phyloP scores from a whole-genome alignment of 805 yeast species.

The Ogataea pini region DNA sequence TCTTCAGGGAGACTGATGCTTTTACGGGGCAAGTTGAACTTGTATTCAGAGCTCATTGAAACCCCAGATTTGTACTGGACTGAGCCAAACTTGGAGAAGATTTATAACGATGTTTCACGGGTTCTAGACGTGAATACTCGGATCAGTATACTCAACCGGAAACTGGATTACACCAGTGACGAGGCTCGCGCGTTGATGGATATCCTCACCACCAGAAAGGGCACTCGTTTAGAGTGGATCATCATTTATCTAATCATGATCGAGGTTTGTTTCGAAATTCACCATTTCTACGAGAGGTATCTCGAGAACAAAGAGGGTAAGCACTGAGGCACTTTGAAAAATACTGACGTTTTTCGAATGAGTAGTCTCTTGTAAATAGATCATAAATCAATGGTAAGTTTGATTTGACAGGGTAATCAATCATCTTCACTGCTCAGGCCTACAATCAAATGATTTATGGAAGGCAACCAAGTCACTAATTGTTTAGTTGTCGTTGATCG shows the following conservation, averaged over 20 bases:
- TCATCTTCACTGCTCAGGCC: no score
- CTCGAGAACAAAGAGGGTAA: slow-evolving; percentile 19
- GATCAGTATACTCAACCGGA: slow-evolving; percentile 76
- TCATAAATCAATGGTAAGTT: background rate
- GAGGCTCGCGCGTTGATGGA: slow-evolving; percentile 78
- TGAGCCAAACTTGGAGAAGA: slow-evolving; percentile 78
- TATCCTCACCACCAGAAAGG: slow-evolving; percentile 72
- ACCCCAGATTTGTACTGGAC: slow-evolving; percentile 95
- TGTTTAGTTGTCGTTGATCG: no score
- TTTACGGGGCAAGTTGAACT: slow-evolving; percentile 77
- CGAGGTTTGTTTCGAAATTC: slow-evolving; percentile 80
- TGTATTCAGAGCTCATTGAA: slow-evolving; percentile 85
- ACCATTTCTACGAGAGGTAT: slow-evolving; percentile 66
- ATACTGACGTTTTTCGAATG: no score
- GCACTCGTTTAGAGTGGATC: slow-evolving; percentile 83
- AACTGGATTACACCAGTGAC: slow-evolving; percentile 87
- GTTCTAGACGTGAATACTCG: slow-evolving; percentile 76
- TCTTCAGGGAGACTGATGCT: slow-evolving; percentile 75
- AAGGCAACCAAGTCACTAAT: no score
- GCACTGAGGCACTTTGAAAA: no score
- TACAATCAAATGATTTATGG: no score
- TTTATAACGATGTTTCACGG: slow-evolving; percentile 70
- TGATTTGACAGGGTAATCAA: no score
- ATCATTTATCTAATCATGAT: slow-evolving; percentile 80
- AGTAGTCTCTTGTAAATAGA: no score